Percentiles rank a stretch among this genome's conserved stretches.
Evolutionary conservation across 163 green algal genomes (phyloP).

Genomic region (Scenedesmus sp.): DNA sequence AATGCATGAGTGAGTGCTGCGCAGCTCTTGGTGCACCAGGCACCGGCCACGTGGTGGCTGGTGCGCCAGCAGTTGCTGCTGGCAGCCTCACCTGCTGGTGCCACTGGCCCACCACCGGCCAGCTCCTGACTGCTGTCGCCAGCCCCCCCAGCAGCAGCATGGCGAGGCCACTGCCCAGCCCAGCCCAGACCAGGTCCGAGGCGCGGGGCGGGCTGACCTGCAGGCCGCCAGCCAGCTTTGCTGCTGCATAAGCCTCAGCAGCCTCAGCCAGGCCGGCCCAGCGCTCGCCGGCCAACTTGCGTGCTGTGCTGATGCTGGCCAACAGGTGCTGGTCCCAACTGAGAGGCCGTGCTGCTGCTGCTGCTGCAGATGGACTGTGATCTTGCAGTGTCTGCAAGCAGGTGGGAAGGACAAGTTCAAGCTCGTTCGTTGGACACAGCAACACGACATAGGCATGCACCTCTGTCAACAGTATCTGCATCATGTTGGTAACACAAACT

Average conservation of each 20-base stretch:
- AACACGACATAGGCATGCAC: neutral
- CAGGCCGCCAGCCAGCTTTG: conserved; percentile 46
- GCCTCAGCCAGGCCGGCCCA: neutral
- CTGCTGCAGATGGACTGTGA: neutral
- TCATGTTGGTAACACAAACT: no score
- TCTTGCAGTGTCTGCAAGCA: neutral
- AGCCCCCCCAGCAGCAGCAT: conserved; percentile 24
- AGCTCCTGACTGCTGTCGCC: conserved; percentile 2
- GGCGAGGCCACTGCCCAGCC: conserved; percentile 2
- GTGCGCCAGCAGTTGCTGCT: neutral
- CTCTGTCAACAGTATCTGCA: neutral
- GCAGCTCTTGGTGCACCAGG: neutral
- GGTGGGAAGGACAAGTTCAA: neutral
- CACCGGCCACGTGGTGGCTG: no score
- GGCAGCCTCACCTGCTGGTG: conserved; percentile 26
- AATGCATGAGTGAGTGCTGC: neutral
- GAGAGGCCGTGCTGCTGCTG: neutral
- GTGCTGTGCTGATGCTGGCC: neutral
- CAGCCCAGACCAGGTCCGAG: conserved; percentile 51
- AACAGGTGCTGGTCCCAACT: conserved; percentile 54
- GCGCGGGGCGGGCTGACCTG: conserved; percentile 31
- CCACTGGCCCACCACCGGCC: conserved; percentile 35
- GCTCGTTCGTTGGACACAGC: neutral
- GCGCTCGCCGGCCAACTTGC: neutral
- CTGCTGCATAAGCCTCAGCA: conserved; percentile 21